Percentiles rank a stretch among this genome's conserved stretches.
Conservation (phyloP, 2,329 filamentous ascomycete species). For the Fusarium acutatum region DNA sequence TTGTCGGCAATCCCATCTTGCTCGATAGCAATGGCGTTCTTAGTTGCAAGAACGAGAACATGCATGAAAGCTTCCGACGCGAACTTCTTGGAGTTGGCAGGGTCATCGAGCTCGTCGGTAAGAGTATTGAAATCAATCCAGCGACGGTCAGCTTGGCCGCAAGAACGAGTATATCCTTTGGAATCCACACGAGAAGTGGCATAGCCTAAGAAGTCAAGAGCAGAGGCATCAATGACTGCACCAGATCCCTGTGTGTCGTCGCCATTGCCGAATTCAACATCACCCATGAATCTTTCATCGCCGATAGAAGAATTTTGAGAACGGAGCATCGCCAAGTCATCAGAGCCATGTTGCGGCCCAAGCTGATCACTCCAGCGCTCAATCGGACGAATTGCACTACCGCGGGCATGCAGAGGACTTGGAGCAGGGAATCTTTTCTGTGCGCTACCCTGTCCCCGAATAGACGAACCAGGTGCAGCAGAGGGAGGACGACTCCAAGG, state of each 20-base stretch:
- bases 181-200: slow-evolving; percentile 48
- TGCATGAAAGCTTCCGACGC: slow-evolving; percentile 82
- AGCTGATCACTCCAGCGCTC: slow-evolving; percentile 58
- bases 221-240: slow-evolving; percentile 54
- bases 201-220: slow-evolving; percentile 57
- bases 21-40: slow-evolving; percentile 66
- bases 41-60: slow-evolving; percentile 74
- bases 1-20: slow-evolving; percentile 59
- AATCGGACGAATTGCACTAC: slow-evolving; percentile 50
- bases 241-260: slow-evolving; percentile 46
- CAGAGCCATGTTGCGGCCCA: slow-evolving; percentile 45
- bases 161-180: slow-evolving; percentile 45
- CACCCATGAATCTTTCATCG: slow-evolving; percentile 29
- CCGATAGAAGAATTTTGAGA: slow-evolving; percentile 47
- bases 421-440: slow-evolving; percentile 46
- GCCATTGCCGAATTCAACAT: slow-evolving; percentile 26
- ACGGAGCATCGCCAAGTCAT: slow-evolving; percentile 41
- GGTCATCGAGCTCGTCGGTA: slow-evolving; percentile 73
- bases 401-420: slow-evolving; percentile 51
- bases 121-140: slow-evolving; percentile 75
- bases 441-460: slow-evolving; percentile 51
- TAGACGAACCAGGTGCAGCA: slow-evolving; percentile 56
- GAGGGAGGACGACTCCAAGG: slow-evolving; percentile 63
- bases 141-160: slow-evolving; percentile 45
- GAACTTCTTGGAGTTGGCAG: slow-evolving; percentile 63